Conservation (phyloP, 2,329 filamentous ascomycete genomes). For the Bipolaris sorokiniana region DNA sequence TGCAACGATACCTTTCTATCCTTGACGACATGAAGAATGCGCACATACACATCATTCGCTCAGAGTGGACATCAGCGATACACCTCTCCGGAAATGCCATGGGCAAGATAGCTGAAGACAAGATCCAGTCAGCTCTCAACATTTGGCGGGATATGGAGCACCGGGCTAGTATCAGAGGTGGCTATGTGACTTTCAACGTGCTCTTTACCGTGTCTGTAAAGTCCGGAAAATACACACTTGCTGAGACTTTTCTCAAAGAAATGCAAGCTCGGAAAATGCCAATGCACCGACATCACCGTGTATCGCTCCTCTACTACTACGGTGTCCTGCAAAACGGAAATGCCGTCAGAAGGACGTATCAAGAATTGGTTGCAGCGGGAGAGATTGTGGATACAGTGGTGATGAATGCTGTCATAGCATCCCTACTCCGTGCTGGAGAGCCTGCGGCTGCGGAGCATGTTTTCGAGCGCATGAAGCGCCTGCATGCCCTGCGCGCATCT, state of each 20-base stretch:
- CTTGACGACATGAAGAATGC: constrained; percentile 81
- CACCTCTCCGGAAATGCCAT: constrained; percentile 78
- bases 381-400: constrained; percentile 88
- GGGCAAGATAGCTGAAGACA: constrained; percentile 60
- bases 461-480: constrained; percentile 81
- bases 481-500: constrained; percentile 53
- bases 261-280: constrained; percentile 72
- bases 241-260: constrained; percentile 83
- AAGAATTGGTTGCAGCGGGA: constrained; percentile 79
- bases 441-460: constrained; percentile 77
- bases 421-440: constrained; percentile 78
- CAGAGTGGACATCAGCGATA: constrained; percentile 85
- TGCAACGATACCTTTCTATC: constrained; percentile 82
- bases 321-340: constrained; percentile 76
- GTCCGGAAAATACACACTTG: constrained; percentile 80
- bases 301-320: constrained; percentile 82
- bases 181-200: constrained; percentile 88
- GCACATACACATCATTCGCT: constrained; percentile 69
- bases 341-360: constrained; percentile 77
- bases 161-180: constrained; percentile 66
- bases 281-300: constrained; percentile 80
- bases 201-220: constrained; percentile 89
- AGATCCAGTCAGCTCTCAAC: constrained; percentile 72
- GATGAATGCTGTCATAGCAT: constrained; percentile 83
- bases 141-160: constrained; percentile 92